Evolutionary conservation across 1,284 basidiomycete species (phyloP).

Genomic region (Nidula niveotomentosa): DNA sequence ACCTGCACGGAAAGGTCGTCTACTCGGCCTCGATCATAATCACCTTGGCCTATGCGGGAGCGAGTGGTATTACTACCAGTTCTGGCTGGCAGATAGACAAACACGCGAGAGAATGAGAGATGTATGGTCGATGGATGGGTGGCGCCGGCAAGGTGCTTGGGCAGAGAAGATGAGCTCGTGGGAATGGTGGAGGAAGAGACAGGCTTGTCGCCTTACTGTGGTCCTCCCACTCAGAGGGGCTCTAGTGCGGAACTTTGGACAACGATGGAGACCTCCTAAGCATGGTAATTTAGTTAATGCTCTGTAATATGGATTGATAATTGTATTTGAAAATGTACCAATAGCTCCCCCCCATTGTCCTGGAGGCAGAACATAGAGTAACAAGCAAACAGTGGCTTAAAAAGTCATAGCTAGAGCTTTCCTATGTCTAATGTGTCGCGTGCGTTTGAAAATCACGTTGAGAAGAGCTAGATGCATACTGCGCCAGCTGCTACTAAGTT

Average conservation of each 20-base stretch:
- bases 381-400: too few relatives aligned
- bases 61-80: constrained; percentile 51
- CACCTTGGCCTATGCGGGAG: constrained; percentile 34
- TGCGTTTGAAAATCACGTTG: too few relatives aligned
- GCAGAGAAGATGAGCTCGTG: constrained; percentile 6
- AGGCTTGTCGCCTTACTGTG: constrained; percentile 22
- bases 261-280: constrained; percentile 12
- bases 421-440: too few relatives aligned
- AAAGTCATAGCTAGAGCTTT: too few relatives aligned
- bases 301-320: too few relatives aligned
- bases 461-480: too few relatives aligned
- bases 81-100: constrained; percentile 33
- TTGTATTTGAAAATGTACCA: too few relatives aligned
- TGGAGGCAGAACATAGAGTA: too few relatives aligned
- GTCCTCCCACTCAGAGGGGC: constrained; percentile 20
- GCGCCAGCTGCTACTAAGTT: too few relatives aligned
- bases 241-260: constrained; percentile 18
- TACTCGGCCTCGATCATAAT: constrained; percentile 7
- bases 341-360: too few relatives aligned
- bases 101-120: constrained; percentile 27
- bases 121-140: constrained; percentile 15
- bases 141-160: too few relatives aligned
- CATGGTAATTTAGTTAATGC: too few relatives aligned
- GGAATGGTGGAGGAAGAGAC: constrained; percentile 23
- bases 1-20: constrained; percentile 9